Evolutionary conservation across 306 rosid species (phyloP).

Genomic region (Gleditsia sinensis): DNA sequence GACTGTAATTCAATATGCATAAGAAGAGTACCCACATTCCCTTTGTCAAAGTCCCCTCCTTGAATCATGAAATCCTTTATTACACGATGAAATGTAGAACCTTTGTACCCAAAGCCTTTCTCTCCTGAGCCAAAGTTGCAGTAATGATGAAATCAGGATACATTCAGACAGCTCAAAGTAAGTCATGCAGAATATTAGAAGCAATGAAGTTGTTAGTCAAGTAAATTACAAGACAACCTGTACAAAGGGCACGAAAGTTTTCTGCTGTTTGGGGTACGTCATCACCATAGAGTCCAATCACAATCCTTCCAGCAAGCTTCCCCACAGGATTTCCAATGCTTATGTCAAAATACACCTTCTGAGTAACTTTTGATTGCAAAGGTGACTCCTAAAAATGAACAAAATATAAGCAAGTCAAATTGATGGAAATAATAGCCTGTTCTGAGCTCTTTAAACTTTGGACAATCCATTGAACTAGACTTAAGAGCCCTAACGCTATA

Average conservation of each 20-base stretch:
- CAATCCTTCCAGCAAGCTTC: conserved; percentile 83
- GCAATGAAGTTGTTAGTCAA: not conserved
- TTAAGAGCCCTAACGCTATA: not conserved
- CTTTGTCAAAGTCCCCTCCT: conserved; percentile 95
- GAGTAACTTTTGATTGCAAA: conserved; percentile 78
- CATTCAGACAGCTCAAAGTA: not conserved
- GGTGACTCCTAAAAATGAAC: conserved; percentile 44
- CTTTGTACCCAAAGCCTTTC: conserved; percentile 93
- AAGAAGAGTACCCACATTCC: conserved; percentile 65
- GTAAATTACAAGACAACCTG: conserved; percentile 47
- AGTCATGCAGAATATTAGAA: not conserved
- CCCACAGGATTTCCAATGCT: conserved; percentile 96
- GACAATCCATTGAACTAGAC: not conserved
- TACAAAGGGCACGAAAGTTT: conserved; percentile 95
- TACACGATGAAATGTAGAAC: conserved; percentile 82
- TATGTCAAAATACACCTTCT: conserved; percentile 82
- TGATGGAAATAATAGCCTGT: not conserved
- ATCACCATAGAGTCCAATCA: conserved; percentile 92
- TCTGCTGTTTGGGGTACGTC: conserved; percentile 93
- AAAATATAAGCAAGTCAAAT: not conserved
- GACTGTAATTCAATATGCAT: not conserved
- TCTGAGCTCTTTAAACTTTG: not conserved
- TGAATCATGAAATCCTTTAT: conserved; percentile 99
- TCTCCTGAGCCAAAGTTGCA: conserved; percentile 57
- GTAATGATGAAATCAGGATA: not conserved